Evolutionary conservation across 805 yeast genomes (phyloP), one percentile per base, ranked within the genome.

Genomic region (Tetrapisispora taiwanensis): DNA sequence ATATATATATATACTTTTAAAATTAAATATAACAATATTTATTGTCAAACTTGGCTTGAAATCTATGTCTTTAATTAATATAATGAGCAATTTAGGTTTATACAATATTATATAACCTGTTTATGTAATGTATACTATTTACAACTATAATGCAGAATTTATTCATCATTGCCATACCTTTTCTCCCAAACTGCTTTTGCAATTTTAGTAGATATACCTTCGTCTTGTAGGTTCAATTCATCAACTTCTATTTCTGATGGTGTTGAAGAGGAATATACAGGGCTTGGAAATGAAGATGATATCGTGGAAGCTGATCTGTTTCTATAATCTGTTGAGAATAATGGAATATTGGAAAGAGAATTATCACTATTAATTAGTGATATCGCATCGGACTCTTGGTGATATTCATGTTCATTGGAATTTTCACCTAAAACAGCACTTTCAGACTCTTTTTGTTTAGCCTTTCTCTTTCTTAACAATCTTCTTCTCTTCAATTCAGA

Each of bases 381-480:
- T 27, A 67, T 59, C 4, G 79, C 78, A 43, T 79, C 79, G 0
- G 78, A 73, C 14, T 59, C 56, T 49, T 62, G 67, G 42, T 67
- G 65, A 31, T 38, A 47, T 14, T 47, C 52, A 19, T 42, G 37
- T 24, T 40, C 48, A 8, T 35, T 14, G 4, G n/a, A 12, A 28
- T 4, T 32, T 13, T 45, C 17, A 9, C 17, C 18, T 3, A 7
- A 8, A 24, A 5, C 22, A 8, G 18, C 32, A 7, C 34, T 14
- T 17, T 46, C 39, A 30, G 35, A 38, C 10, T 46, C 40, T 14
- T 41, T 44, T 30, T 30, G 39, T 34, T 36, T 46, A 27, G 44
- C 48, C 36, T 46, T 52, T 43, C 46, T 48, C 47, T 60, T 59
- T 38, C 53, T 62, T 28, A 60, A 52, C 37, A 58, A 47, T 48